phyloP scores from a whole-genome alignment of 139 green algal species.

The Ulvella scutata region DNA sequence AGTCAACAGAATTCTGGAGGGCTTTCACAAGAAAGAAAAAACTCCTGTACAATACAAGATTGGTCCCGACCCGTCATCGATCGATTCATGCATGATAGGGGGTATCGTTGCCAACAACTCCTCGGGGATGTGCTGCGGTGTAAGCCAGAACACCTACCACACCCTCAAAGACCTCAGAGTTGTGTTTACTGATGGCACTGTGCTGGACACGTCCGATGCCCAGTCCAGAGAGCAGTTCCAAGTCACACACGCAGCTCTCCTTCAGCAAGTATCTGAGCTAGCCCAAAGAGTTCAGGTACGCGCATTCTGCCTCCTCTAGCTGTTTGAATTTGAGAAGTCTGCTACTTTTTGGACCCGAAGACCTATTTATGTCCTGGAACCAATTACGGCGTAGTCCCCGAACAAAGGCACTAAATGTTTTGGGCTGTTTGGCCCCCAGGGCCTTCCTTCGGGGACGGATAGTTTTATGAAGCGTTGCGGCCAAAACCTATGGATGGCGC shows the following conservation, averaged over 20 bases:
- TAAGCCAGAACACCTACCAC: slow-evolving; percentile 89
- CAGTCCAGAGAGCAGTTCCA: slow-evolving; percentile 56
- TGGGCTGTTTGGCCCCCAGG: no score
- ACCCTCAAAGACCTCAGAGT: slow-evolving; percentile 89
- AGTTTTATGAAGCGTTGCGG: no score
- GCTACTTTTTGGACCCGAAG: no score
- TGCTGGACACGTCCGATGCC: slow-evolving; percentile 82
- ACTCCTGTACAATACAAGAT: slow-evolving; percentile 90
- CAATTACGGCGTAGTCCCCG: no score
- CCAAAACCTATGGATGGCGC: no score
- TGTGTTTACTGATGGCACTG: slow-evolving; percentile 83
- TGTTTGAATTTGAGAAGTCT: no score
- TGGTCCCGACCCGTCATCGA: slow-evolving; percentile 86
- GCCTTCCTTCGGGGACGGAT: no score
- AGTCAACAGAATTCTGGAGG: slow-evolving; percentile 76
- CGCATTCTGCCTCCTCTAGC: no score
- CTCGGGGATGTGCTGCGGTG: slow-evolving; percentile 95
- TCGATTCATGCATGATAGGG: slow-evolving; percentile 86
- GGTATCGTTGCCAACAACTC: slow-evolving; percentile 97
- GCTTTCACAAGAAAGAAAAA: slow-evolving; percentile 38
- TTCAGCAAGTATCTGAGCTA: slow-evolving; percentile 58
- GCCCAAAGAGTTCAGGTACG: slow-evolving; percentile 31
- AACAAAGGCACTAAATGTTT: no score
- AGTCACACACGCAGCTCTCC: slow-evolving; percentile 47
- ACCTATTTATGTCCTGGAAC: no score